phyloP scores from a whole-genome alignment of 2,329 filamentous ascomycete species.

The Ceratocystis ficicola region DNA sequence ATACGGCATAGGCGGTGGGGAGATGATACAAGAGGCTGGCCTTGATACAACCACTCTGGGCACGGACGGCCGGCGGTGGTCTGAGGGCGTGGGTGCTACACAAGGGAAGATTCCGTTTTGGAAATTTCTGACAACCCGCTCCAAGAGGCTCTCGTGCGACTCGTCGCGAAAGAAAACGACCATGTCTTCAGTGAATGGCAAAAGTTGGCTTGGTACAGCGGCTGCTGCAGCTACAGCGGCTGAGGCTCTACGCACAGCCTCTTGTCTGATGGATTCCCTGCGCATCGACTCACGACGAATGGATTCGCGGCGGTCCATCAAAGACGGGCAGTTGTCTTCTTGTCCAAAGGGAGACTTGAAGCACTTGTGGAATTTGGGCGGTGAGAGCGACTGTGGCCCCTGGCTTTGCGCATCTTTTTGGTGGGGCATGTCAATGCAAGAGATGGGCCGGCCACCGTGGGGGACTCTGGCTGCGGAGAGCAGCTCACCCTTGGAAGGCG shows the following conservation, averaged over 20 bases:
- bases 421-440: constrained; percentile 16
- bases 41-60: constrained; percentile 19
- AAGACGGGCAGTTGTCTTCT: neutral
- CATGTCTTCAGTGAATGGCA: constrained; percentile 48
- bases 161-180: constrained; percentile 43
- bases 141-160: constrained; percentile 33
- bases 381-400: constrained; percentile 2
- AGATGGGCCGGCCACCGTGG: constrained; percentile 8
- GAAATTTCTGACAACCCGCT: constrained; percentile 38
- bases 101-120: constrained; percentile 31
- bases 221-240: neutral
- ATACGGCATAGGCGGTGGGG: neutral
- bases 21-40: constrained; percentile 12
- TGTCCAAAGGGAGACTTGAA: constrained; percentile 19
- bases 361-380: constrained; percentile 18
- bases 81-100: neutral
- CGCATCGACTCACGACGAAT: constrained; percentile 9
- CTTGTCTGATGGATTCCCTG: constrained; percentile 11
- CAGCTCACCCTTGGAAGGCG: constrained; percentile 15
- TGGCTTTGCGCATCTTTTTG: neutral
- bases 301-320: neutral
- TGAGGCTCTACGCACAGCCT: neutral
- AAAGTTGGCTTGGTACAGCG: constrained; percentile 25
- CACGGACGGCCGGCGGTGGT: constrained; percentile 17
- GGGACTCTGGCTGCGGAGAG: constrained; percentile 8